Conservation (phyloP, 2,329 filamentous ascomycete species). For the Ambrosiella beaveri region DNA sequence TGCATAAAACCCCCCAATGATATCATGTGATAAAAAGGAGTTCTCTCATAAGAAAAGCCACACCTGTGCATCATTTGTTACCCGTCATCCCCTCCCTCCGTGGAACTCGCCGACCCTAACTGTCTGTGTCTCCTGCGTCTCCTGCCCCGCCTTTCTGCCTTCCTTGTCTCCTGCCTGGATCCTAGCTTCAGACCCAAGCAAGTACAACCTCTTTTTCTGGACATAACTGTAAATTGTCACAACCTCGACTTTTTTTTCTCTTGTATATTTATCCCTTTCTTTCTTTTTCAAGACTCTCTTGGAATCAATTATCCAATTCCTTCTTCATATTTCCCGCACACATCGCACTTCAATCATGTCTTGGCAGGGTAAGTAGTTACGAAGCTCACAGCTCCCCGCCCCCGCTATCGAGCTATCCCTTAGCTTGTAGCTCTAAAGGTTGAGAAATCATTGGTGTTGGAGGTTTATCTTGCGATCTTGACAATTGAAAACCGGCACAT, state of each 20-base stretch:
- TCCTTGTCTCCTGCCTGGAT: slow-evolving; percentile 2
- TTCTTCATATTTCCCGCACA: slow-evolving; percentile 10
- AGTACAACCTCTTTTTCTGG: slow-evolving; percentile 5
- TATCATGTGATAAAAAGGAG: too few relatives aligned
- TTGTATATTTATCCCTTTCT: background rate
- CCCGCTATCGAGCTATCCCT: background rate
- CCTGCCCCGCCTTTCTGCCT: slow-evolving; percentile 5
- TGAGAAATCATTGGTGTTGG: background rate
- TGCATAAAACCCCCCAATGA: too few relatives aligned
- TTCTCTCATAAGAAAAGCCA: too few relatives aligned
- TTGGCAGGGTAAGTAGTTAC: slow-evolving; percentile 46
- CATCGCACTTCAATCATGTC: slow-evolving; percentile 36
- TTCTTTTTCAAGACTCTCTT: slow-evolving; percentile 2
- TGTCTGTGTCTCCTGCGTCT: background rate
- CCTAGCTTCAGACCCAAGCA: slow-evolving; percentile 4
- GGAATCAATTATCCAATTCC: slow-evolving; percentile 3
- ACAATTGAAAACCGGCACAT: too few relatives aligned
- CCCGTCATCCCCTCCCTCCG: too few relatives aligned
- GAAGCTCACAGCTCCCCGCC: background rate
- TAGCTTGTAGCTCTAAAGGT: background rate
- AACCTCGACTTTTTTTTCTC: slow-evolving; percentile 1
- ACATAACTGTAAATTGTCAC: background rate
- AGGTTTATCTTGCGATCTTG: background rate
- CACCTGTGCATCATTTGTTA: too few relatives aligned
- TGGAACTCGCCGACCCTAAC: too few relatives aligned